A percentile compares a stretch with the other conserved stretches of the same genome.
These are phyloP conservation scores for Suillus placidus DNA, from an alignment of 768 basidiomycete genomes.

Conservation along the genomic window DNA sequence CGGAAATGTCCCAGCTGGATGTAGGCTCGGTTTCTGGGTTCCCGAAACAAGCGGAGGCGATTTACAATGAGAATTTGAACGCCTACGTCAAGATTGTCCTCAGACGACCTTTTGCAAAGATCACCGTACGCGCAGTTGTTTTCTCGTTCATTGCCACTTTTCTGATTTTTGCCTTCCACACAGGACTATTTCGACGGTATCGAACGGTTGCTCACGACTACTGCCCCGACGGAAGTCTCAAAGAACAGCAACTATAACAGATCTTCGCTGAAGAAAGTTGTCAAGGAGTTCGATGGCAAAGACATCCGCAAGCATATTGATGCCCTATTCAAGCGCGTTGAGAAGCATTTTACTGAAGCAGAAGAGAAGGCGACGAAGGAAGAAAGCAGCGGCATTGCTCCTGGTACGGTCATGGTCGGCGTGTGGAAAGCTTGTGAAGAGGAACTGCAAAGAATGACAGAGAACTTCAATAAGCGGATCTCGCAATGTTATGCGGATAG, in stretches of 20 bases:
- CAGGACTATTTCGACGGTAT: constrained; percentile 96
- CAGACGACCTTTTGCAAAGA: constrained; percentile 81
- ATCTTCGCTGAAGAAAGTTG: constrained; percentile 76
- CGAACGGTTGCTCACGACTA: constrained; percentile 82
- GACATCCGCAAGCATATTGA: constrained; percentile 91
- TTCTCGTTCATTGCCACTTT: not conserved
- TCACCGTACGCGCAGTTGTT: constrained; percentile 62
- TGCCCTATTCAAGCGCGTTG: constrained; percentile 84
- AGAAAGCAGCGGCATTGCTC: constrained; percentile 52
- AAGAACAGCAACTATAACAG: constrained; percentile 77
- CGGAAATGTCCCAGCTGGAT: constrained; percentile 75
- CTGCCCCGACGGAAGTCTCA: constrained; percentile 74
- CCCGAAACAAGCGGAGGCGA: constrained; percentile 70
- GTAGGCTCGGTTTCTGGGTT: constrained; percentile 64
- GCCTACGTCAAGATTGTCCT: constrained; percentile 89
- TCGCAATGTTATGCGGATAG: constrained; percentile 78
- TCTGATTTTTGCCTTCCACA: constrained; percentile 3
- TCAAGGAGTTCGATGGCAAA: constrained; percentile 85
- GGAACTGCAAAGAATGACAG: constrained; percentile 74
- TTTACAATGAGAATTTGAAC: constrained; percentile 87
- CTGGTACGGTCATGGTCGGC: constrained; percentile 71
- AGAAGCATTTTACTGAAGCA: constrained; percentile 92
- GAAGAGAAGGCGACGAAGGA: constrained; percentile 66
- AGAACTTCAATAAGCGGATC: constrained; percentile 68
- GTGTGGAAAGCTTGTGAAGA: constrained; percentile 94